These are phyloP conservation scores for Alternaria burnsii DNA, from an alignment of 2,329 filamentous ascomycete species.

Conservation along the genomic window DNA sequence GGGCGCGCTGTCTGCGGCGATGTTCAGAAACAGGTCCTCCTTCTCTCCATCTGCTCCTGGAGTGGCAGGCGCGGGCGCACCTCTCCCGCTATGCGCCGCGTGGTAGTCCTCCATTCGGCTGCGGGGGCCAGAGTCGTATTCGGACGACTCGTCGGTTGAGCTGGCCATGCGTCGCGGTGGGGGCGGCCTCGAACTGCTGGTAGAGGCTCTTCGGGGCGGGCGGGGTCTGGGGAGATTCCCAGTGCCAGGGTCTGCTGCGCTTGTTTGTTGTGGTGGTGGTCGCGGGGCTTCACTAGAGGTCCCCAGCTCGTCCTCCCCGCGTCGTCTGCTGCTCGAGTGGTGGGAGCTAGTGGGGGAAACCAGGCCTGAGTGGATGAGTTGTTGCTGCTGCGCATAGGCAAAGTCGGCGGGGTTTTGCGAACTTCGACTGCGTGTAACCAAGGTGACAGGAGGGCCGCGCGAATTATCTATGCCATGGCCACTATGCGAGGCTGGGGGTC, in stretches of 20 bases:
- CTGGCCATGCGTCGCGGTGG: conserved; percentile 39
- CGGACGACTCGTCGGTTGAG: conserved; percentile 42
- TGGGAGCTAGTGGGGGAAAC: conserved; percentile 35
- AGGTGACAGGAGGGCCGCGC: conserved; percentile 60
- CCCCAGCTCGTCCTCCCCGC: conserved; percentile 23
- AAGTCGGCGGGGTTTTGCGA: conserved; percentile 41
- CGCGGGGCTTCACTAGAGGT: conserved; percentile 24
- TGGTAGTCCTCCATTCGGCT: conserved; percentile 34
- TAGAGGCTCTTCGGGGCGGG: conserved; percentile 32
- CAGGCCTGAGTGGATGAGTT: conserved; percentile 30
- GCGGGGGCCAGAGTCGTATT: conserved; percentile 41
- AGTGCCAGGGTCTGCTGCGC: background rate
- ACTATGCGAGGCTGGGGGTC: conserved; percentile 59
- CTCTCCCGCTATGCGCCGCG: conserved; percentile 27
- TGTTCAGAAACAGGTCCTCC: conserved; percentile 55
- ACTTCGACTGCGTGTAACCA: conserved; percentile 51
- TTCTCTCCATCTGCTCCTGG: conserved; percentile 37
- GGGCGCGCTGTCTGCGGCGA: conserved; percentile 50
- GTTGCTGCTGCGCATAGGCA: conserved; percentile 40
- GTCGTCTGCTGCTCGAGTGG: conserved; percentile 20
- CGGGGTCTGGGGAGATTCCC: background rate
- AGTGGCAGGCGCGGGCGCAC: conserved; percentile 22
- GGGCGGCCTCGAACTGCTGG: conserved; percentile 27
- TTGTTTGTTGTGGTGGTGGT: conserved; percentile 20
- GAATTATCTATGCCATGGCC: conserved; percentile 61